A percentile compares a stretch with the other conserved stretches of the same genome.
Evolutionary conservation across 306 rosid genomes (phyloP).

Genomic region (Spatholobus suberectus): DNA sequence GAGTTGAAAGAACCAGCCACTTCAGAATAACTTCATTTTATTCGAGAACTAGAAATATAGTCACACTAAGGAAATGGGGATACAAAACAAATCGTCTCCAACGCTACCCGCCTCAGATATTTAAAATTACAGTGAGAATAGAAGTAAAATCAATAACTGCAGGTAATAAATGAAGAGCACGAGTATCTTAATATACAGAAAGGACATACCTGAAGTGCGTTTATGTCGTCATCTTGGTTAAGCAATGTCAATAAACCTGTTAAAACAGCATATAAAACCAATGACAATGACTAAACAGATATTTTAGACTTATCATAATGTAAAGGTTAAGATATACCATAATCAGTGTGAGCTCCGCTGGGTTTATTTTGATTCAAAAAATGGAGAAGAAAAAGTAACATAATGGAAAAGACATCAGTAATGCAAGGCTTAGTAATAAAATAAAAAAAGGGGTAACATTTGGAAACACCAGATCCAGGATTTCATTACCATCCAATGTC

Average conservation of each 20-base stretch:
- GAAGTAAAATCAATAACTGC: constrained; percentile 1
- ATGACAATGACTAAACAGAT: constrained; percentile 29
- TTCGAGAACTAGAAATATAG: not conserved
- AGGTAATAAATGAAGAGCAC: constrained; percentile 4
- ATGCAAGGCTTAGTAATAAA: constrained; percentile 26
- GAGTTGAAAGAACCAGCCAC: not conserved
- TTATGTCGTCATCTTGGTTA: constrained; percentile 84
- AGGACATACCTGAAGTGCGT: constrained; percentile 81
- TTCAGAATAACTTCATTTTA: not conserved
- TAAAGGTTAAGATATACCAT: constrained; percentile 57
- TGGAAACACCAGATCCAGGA: not conserved
- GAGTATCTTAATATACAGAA: not conserved
- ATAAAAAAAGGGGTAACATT: constrained; percentile 1
- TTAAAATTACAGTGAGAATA: not conserved
- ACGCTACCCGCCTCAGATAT: not conserved
- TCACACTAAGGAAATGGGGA: not conserved
- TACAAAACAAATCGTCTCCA: not conserved
- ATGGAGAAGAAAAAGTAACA: constrained; percentile 28
- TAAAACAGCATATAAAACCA: constrained; percentile 34
- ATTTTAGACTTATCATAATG: constrained; percentile 19
- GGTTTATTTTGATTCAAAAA: constrained; percentile 41
- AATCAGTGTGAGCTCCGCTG: constrained; percentile 97
- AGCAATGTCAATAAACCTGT: constrained; percentile 91
- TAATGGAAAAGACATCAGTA: constrained; percentile 43
- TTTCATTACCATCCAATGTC: constrained; percentile 86